Conservation (phyloP, 305 asterid species). For the Solanum hybrid region DNA sequence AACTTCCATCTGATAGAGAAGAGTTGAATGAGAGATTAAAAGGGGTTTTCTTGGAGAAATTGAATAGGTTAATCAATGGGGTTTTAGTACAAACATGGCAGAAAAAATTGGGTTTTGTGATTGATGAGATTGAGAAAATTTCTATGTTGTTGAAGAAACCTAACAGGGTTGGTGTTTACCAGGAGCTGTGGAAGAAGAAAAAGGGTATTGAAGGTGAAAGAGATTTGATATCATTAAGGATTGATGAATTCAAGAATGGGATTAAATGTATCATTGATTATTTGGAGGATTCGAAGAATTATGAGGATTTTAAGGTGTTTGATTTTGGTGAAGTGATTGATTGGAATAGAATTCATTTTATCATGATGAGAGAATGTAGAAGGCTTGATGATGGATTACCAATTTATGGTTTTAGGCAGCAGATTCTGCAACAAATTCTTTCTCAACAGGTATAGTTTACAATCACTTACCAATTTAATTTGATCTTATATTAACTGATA, state of each 20-base stretch:
- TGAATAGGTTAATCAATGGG: slow-evolving; percentile 35
- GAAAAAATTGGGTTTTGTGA: slow-evolving; percentile 24
- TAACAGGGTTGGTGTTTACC: not conserved
- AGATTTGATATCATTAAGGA: slow-evolving; percentile 40
- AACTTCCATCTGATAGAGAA: slow-evolving; percentile 48
- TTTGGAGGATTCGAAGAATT: slow-evolving; percentile 22
- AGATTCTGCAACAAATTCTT: slow-evolving; percentile 42
- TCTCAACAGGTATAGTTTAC: slow-evolving; percentile 47
- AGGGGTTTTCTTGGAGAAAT: slow-evolving; percentile 33
- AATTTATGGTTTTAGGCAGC: slow-evolving; percentile 42
- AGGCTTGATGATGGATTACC: slow-evolving; percentile 87
- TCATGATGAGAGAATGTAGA: slow-evolving; percentile 66
- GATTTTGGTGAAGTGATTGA: slow-evolving; percentile 27
- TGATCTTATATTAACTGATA: not conserved
- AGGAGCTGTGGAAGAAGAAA: slow-evolving; percentile 21
- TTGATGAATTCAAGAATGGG: slow-evolving; percentile 52
- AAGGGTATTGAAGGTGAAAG: slow-evolving; percentile 37
- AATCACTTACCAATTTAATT: not conserved
- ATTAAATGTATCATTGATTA: slow-evolving; percentile 31
- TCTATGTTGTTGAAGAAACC: not conserved
- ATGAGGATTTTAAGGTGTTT: slow-evolving; percentile 20
- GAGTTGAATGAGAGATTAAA: slow-evolving; percentile 45
- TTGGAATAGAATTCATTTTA: slow-evolving; percentile 49
- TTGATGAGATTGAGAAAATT: slow-evolving; percentile 18
- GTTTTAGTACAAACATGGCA: slow-evolving; percentile 39